Percentiles rank a stretch among this genome's conserved stretches.
Conservation (phyloP, 192 early-diverging fungal species). For the Diversispora epigaea region DNA sequence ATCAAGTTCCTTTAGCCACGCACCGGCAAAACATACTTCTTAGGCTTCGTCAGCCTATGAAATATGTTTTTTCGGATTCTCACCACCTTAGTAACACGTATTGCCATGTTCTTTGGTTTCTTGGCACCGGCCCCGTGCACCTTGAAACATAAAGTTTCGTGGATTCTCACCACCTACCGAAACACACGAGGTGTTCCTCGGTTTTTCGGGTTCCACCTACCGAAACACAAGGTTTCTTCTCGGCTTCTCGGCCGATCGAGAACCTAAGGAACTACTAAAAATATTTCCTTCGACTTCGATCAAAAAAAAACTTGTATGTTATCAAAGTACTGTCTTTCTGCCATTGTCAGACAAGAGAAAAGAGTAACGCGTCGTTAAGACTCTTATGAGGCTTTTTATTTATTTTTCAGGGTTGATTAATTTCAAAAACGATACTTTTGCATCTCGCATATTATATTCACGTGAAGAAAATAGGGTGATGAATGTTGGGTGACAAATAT, state of each 20-base stretch:
- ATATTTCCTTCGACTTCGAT: too few relatives aligned
- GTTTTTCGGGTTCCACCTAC: conserved; percentile 15
- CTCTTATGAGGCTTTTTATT: too few relatives aligned
- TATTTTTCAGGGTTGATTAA: too few relatives aligned
- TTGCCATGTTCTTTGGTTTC: background rate
- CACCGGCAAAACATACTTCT: conserved; percentile 11
- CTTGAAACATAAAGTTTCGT: background rate
- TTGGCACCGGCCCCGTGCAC: conserved; percentile 13
- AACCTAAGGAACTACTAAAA: background rate
- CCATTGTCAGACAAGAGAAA: too few relatives aligned
- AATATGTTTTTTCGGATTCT: conserved; percentile 9
- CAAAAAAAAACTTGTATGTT: background rate
- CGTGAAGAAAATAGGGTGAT: too few relatives aligned
- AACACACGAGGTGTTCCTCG: background rate
- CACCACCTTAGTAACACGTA: background rate
- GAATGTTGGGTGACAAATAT: too few relatives aligned
- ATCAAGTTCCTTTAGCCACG: conserved; percentile 7
- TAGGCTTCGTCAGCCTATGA: conserved; percentile 1
- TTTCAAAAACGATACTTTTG: too few relatives aligned
- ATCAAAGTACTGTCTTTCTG: too few relatives aligned
- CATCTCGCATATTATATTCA: too few relatives aligned
- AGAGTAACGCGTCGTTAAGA: too few relatives aligned
- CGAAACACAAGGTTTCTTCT: conserved; percentile 3
- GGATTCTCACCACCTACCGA: conserved; percentile 3
- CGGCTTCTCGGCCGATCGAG: background rate